phyloP scores from a whole-genome alignment of 1,139 yeast species.

The Suhomyces guaymorum region DNA sequence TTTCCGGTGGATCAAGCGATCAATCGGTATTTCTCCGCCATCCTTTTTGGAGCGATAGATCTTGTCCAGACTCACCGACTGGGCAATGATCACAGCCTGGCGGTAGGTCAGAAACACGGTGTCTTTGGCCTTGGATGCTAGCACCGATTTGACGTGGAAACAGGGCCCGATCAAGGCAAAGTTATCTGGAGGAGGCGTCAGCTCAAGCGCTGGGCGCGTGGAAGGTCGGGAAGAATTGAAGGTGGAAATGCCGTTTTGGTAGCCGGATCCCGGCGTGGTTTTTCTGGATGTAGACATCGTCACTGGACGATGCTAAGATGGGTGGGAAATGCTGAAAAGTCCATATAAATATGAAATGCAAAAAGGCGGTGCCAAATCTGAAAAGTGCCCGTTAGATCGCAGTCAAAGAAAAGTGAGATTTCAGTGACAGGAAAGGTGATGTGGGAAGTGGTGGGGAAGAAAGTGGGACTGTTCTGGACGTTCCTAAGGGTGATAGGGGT shows the following conservation, averaged over 20 bases:
- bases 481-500: too few species aligned
- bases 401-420: neutral
- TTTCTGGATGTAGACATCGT: constrained; percentile 10
- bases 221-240: constrained; percentile 3
- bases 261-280: constrained; percentile 1
- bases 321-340: constrained; percentile 1
- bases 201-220: constrained; percentile 13
- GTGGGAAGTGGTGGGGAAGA: neutral
- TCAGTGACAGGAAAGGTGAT: neutral
- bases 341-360: constrained; percentile 6
- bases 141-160: constrained; percentile 53
- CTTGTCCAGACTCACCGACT: constrained; percentile 26
- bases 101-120: constrained; percentile 59
- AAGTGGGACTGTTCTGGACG: neutral
- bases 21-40: constrained; percentile 27
- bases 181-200: constrained; percentile 28
- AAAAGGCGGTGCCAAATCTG: too few species aligned
- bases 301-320: constrained; percentile 5
- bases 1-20: constrained; percentile 39
- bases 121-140: constrained; percentile 55
- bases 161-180: constrained; percentile 47
- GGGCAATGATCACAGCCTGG: constrained; percentile 54
- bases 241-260: too few species aligned
- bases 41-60: constrained; percentile 34
- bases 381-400: too few species aligned